Conservation (phyloP, 75 land plant genomes). For the Pseudotsuga menziesii region DNA sequence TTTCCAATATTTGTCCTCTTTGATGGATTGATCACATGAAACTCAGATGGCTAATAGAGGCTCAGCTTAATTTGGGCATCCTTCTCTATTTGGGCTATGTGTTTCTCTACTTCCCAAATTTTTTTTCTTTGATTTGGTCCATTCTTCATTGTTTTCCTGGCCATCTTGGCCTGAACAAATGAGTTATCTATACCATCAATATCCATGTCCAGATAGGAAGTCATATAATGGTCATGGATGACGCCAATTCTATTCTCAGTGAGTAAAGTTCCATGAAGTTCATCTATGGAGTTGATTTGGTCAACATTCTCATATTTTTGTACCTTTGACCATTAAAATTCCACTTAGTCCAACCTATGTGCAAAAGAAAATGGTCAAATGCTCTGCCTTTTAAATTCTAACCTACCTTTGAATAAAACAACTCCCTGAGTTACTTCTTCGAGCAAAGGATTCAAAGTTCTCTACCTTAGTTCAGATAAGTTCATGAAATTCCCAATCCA, state of each 20-base stretch:
- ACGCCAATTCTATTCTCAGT: conserved; percentile 80
- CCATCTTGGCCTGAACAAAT: conserved; percentile 58
- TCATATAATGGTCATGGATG: conserved; percentile 77
- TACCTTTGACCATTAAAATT: conserved; percentile 69
- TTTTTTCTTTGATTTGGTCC: conserved; percentile 56
- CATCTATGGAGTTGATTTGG: conserved; percentile 25
- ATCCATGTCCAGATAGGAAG: conserved; percentile 80
- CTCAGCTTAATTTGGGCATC: too few species aligned
- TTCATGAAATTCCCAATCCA: too few species aligned
- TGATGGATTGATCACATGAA: too few species aligned
- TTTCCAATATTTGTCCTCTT: too few species aligned
- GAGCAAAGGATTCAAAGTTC: too few species aligned
- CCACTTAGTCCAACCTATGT: conserved; percentile 82
- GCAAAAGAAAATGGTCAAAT: not conserved
- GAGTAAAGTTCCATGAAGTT: conserved; percentile 61
- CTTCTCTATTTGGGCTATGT: conserved; percentile 72
- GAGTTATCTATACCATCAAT: conserved; percentile 82
- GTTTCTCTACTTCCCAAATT: conserved; percentile 39
- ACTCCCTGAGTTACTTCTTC: too few species aligned
- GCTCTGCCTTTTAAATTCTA: too few species aligned
- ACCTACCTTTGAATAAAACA: too few species aligned
- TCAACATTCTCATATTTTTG: conserved; percentile 37
- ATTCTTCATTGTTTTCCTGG: conserved; percentile 21
- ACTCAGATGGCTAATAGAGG: too few species aligned
- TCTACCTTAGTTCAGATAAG: too few species aligned